Evolutionary conservation across 2,329 filamentous ascomycete species (phyloP).

Genomic region (Sclerotinia sclerotiorum): DNA sequence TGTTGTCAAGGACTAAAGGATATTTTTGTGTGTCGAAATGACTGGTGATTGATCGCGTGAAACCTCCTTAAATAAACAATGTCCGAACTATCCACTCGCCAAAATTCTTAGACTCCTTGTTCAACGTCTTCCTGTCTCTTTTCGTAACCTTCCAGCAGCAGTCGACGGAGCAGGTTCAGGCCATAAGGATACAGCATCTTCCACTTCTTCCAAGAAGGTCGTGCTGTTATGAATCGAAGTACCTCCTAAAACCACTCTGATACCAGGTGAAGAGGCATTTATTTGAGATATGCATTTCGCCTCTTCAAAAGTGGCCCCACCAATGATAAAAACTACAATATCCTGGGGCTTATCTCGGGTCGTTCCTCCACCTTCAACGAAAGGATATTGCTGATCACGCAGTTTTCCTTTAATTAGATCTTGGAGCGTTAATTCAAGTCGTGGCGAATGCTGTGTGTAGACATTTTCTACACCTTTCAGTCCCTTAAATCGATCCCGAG

Average conservation of each 20-base stretch:
- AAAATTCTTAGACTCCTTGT: not conserved
- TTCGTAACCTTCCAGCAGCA: conserved; percentile 40
- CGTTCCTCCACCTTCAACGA: conserved; percentile 81
- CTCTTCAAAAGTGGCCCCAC: conserved; percentile 93
- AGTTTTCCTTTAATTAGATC: conserved; percentile 90
- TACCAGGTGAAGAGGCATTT: conserved; percentile 84
- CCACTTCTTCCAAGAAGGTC: conserved; percentile 87
- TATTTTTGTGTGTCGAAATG: not conserved
- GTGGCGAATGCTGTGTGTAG: conserved; percentile 94
- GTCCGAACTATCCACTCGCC: not conserved
- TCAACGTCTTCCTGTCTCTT: conserved; percentile 40
- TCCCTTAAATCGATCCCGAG: conserved; percentile 85
- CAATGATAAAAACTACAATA: conserved; percentile 90
- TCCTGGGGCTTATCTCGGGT: conserved; percentile 96
- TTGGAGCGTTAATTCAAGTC: conserved; percentile 83
- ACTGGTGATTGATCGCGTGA: not conserved
- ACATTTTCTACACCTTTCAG: conserved; percentile 98
- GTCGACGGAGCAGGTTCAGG: conserved; percentile 57
- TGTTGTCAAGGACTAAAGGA: not conserved
- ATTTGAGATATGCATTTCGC: conserved; percentile 94
- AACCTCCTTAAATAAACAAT: not conserved
- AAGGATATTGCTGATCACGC: conserved; percentile 85
- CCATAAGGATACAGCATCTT: conserved; percentile 85
- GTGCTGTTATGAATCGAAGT: conserved; percentile 85
- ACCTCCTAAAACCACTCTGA: conserved; percentile 85